Evolutionary conservation across 805 yeast species (phyloP), one percentile per base, ranked within the genome.

Genomic region (Zygoascus bituminiphila): DNA sequence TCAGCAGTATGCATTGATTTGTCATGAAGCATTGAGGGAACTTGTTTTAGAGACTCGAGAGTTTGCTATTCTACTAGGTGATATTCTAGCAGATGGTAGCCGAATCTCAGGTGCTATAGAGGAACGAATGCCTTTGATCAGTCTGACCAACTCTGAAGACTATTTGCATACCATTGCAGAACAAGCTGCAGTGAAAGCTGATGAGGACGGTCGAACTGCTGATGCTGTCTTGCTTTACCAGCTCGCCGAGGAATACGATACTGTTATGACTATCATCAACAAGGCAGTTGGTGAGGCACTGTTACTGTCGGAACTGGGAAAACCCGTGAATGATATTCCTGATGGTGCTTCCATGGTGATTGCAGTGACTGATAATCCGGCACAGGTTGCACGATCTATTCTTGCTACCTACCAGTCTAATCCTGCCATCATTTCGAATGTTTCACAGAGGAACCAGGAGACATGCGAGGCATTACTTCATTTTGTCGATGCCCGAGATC

Each of bases 191-290:
- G 74, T 74, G 40, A 79, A 79, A 56, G 95, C 96, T 14, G 93
- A 86, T 58, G 93, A 87, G 56, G 98, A 89, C 59, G 97, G 97
- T 6, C 76, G 95, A 60, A 74, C 79, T 12, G 79, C 82, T 52
- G 98, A 93, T 61, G 86, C 96, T 17, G 75, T 93, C 52, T 71
- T 86, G 49, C 73, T 93, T 47, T 91, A 86, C 62, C 96, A 89
- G 66, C 75, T 91, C 54, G 79, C 95, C 43, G 94, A 86, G 65
- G 95, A 89, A 56, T 84, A 84, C 63, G 84, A 84, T 60, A 81
- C 84, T 25, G 97, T 88, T 12, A 75, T 91, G 7, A 65, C 76
- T 1, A 75, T 88, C 51, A 78, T 88, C 54, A 88, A 86, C 67
- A 76, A 79, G 57, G 67, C 87, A 25, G 69, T 93, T 33, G 88